A percentile compares a stretch with the other conserved stretches of the same genome.
Evolutionary conservation across 192 early-diverging fungal genomes (phyloP).

Genomic region (Mortierella antarctica): DNA sequence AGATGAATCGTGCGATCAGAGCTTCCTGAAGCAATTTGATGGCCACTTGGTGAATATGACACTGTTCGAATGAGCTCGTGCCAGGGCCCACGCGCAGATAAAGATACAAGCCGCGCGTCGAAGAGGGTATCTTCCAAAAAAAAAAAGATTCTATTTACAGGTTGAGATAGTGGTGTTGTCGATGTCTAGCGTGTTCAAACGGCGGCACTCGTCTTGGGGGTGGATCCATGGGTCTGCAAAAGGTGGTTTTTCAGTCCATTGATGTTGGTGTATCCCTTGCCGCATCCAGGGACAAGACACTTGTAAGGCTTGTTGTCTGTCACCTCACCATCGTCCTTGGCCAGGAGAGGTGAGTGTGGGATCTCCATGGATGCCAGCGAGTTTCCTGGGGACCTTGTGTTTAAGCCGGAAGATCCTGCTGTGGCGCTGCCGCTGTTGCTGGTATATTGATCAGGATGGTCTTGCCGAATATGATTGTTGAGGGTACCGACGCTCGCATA

Average conservation of each 20-base stretch:
- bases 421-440: background rate
- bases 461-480: slow-evolving; percentile 36
- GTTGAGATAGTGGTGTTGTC: background rate
- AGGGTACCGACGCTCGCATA: slow-evolving; percentile 21
- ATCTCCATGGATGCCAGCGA: slow-evolving; percentile 6
- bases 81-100: background rate
- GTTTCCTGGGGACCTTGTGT: background rate
- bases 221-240: slow-evolving; percentile 72
- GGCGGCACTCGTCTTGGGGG: slow-evolving; percentile 25
- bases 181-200: background rate
- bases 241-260: slow-evolving; percentile 85
- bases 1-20: too few species aligned
- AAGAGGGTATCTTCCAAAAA: too few species aligned
- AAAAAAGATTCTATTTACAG: too few species aligned
- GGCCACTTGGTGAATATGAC: too few species aligned
- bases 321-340: background rate
- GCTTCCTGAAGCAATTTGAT: too few species aligned
- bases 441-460: slow-evolving; percentile 22
- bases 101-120: background rate
- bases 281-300: slow-evolving; percentile 74
- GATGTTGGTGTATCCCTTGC: slow-evolving; percentile 81
- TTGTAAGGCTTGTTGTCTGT: slow-evolving; percentile 72
- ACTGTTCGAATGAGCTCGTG: too few species aligned
- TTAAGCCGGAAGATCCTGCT: background rate
- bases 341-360: background rate